A percentile compares a stretch with the other conserved stretches of the same genome.
phyloP scores from a whole-genome alignment of 2,329 filamentous ascomycete genomes.

The Aspergillus tamarii region DNA sequence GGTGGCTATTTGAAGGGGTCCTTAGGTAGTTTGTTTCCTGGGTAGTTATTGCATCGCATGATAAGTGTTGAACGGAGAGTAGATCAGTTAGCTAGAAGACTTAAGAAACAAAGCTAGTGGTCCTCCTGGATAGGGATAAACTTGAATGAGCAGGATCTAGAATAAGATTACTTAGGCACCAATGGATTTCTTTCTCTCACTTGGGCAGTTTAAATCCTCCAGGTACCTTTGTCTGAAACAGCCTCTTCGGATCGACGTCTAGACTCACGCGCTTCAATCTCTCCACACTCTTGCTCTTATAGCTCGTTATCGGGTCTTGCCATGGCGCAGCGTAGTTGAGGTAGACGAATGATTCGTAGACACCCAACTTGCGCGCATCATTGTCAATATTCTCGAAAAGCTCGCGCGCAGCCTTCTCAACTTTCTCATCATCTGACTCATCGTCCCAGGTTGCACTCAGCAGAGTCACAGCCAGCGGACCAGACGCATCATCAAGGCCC shows the following conservation, averaged over 20 bases:
- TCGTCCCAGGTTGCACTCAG: not conserved
- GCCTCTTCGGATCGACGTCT: not conserved
- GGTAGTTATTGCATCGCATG: too few species aligned
- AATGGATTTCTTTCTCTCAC: not conserved
- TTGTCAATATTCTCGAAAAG: not conserved
- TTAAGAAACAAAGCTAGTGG: too few species aligned
- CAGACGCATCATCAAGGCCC: not conserved
- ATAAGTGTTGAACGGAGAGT: conserved; percentile 3
- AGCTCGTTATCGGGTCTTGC: conserved; percentile 7
- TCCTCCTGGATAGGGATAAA: too few species aligned
- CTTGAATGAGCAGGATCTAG: too few species aligned
- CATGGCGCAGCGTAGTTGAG: conserved; percentile 6
- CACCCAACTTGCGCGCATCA: conserved; percentile 3
- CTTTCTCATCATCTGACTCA: not conserved
- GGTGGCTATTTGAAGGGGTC: too few species aligned
- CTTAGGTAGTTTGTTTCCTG: too few species aligned
- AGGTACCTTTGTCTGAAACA: not conserved
- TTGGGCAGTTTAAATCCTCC: not conserved
- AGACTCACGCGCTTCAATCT: not conserved
- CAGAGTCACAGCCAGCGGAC: not conserved
- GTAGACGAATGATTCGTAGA: conserved; percentile 6
- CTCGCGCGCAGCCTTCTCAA: not conserved
- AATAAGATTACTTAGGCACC: too few species aligned
- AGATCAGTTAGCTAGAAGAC: conserved; percentile 3
- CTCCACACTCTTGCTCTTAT: not conserved